Conservation (phyloP, 306 rosid genomes). For the Pterocarpus macrocarpus region DNA sequence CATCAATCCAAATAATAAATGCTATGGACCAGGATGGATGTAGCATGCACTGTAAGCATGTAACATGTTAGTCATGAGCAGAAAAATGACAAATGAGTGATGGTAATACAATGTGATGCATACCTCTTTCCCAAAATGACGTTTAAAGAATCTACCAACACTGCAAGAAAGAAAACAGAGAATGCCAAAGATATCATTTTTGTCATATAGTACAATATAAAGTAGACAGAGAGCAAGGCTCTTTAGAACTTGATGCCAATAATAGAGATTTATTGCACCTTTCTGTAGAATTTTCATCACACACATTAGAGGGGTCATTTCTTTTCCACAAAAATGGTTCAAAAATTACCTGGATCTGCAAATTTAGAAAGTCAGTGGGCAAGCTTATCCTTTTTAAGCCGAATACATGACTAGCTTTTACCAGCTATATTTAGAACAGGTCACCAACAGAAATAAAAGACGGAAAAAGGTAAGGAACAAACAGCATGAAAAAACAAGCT, state of each 20-base stretch:
- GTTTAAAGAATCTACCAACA: constrained; percentile 84
- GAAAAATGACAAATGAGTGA: constrained; percentile 36
- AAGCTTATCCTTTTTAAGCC: constrained; percentile 10
- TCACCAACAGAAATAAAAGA: constrained; percentile 20
- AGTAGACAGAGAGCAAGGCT: constrained; percentile 18
- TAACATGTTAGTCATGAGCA: constrained; percentile 27
- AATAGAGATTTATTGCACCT: constrained; percentile 62
- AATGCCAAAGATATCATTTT: constrained; percentile 34
- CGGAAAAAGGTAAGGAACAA: neutral
- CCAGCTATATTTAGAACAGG: constrained; percentile 21
- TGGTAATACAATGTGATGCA: constrained; percentile 4
- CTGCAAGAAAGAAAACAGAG: constrained; percentile 58
- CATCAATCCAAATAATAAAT: constrained; percentile 30
- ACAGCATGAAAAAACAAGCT: neutral
- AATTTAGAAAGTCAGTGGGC: constrained; percentile 46
- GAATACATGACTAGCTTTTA: constrained; percentile 10
- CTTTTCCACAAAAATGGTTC: constrained; percentile 93
- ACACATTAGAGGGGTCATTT: constrained; percentile 53
- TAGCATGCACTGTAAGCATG: constrained; percentile 26
- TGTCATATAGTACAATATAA: constrained; percentile 31
- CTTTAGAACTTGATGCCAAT: constrained; percentile 34
- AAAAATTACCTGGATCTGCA: constrained; percentile 81
- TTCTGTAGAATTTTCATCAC: constrained; percentile 67
- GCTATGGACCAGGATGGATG: constrained; percentile 23
- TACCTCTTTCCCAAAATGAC: constrained; percentile 99